Evolutionary conservation across 2,329 filamentous ascomycete genomes (phyloP).

Genomic region (Colletotrichum falcatum): DNA sequence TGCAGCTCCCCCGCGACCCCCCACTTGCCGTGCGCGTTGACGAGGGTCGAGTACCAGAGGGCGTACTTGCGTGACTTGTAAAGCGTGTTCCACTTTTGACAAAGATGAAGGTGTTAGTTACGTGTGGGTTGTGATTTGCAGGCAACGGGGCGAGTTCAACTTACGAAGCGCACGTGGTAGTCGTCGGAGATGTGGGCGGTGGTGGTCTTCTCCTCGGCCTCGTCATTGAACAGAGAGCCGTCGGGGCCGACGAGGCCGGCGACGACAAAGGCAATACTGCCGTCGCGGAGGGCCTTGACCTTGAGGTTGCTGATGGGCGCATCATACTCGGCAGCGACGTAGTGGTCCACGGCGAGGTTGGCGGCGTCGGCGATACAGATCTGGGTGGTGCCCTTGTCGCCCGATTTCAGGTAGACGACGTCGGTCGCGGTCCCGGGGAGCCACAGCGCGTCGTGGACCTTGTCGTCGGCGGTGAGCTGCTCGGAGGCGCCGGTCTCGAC

Average conservation of each 20-base stretch:
- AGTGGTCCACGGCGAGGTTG: constrained; percentile 42
- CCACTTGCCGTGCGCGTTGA: constrained; percentile 48
- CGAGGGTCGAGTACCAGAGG: constrained; percentile 55
- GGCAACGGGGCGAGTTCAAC: constrained; percentile 29
- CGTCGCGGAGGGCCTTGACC: constrained; percentile 50
- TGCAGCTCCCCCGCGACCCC: constrained; percentile 46
- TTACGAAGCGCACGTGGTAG: constrained; percentile 50
- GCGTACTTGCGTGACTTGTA: constrained; percentile 48
- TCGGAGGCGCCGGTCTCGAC: constrained; percentile 47
- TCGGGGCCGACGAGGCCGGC: constrained; percentile 49
- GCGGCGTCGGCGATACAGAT: constrained; percentile 47
- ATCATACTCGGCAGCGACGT: constrained; percentile 48
- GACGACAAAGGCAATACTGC: constrained; percentile 51
- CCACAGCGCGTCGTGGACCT: constrained; percentile 52
- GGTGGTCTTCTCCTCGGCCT: constrained; percentile 44
- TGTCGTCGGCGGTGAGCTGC: constrained; percentile 46
- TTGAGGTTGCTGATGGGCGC: constrained; percentile 51
- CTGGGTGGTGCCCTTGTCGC: constrained; percentile 48
- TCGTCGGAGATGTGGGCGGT: constrained; percentile 52
- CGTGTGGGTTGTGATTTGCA: background rate
- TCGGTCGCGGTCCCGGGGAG: constrained; percentile 48
- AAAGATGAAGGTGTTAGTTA: constrained; percentile 3
- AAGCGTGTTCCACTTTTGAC: constrained; percentile 51
- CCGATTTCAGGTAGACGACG: constrained; percentile 50
- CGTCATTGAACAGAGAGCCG: constrained; percentile 50